Base-by-base conservation (phyloP, 371 early-diverging fungal genomes). In the Zancudomyces culisetae region DNA sequence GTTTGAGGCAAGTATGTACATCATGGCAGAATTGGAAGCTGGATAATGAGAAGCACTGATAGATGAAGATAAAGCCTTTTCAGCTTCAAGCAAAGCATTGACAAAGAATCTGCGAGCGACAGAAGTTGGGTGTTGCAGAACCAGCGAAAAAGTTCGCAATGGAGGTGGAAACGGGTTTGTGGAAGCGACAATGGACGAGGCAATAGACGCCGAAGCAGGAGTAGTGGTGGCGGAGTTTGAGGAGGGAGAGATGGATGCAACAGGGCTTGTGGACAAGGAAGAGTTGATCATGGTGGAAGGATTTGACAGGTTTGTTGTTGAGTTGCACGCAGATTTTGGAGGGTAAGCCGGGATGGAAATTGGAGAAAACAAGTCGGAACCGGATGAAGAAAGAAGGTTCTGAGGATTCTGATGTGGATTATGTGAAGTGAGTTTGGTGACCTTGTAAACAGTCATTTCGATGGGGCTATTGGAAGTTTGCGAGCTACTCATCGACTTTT, bases 61-160 rank as follows among this genome's bases (percentile, higher is more conserved):
- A n/a, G n/a, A n/a, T n/a, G n/a, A n/a, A n/a, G n/a, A n/a, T n/a
- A n/a, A n/a, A n/a, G n/a, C 29, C 19, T 28, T 40, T 35, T 49
- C 22, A 2, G 50, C 22, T 12, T 27, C 28, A 29, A 18, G 3
- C 3, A 49, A 20, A 35, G 22, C 6, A 13, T 49, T 49, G 15
- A 49, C 50, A 35, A 49, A 49, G 15, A 28, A 49, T 2, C 50
- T 3, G 3, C 50, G 3, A 10, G 12, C 6, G 3, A 10, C 20
- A 6, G 50, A 49, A 30, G 12, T 49, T n/a, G 26, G 12, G 21
- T 49, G 50, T 35, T 49, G 50, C 15, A 49, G 20, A 19, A 49
- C 50, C 10, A 49, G 6, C 20, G 30, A 27, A 35, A 29, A 30
- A 21, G 50, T 49, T 12, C 50, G 3, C 20, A 49, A 21, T 19